Base-by-base conservation (phyloP, 768 basidiomycete genomes). In the Trametes sanguinea region DNA sequence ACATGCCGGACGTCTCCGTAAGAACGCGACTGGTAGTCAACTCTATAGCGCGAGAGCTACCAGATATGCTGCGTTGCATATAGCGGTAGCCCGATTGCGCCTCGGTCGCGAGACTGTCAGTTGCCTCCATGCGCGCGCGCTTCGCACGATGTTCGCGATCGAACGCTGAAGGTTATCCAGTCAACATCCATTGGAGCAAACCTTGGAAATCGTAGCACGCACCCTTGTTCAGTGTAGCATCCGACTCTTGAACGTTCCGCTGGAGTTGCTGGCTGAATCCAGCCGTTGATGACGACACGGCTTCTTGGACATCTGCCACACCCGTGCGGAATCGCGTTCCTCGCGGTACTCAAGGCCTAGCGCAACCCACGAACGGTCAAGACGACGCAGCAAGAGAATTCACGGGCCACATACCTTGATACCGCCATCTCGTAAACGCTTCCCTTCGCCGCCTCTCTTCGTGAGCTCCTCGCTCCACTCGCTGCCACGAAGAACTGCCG, bases 131-230 rank as follows among this genome's bases (percentile, higher is more conserved):
- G 45, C 91, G 83, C 42, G 85, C 85, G 51, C 86, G 82, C 69
- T 94, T 94, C 14, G 85, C 81, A 56, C 83, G 79, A 45, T 76
- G 74, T 67, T 88, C 76, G 62, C 83, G 80, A 62, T 90, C 85
- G 63, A 90, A 80, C 35, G 84, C 89, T 87, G 64, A 0, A 22
- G 40, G 42, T n/a, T 17, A 37, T 52, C 32, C 40, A n/a, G 56
- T 54, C 22, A 64, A 46, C 32, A 13, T 61, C 57, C 14, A 16
- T 27, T 42, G 33, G 45, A 3, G 11, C 27, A 16, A 50, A 47
- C 42, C 22, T 22, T n/a, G n/a, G n/a, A 22, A 42, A 60, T 27
- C 2, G 32, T 40, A 22, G 1, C 30, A 67, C 79, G 59, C 64
- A 83, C 84, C 82, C 66, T 78, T 72, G 47, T 74, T 73, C 62